Conservation (phyloP, 1,139 yeast species). For the Yamadazyma buinensis region DNA sequence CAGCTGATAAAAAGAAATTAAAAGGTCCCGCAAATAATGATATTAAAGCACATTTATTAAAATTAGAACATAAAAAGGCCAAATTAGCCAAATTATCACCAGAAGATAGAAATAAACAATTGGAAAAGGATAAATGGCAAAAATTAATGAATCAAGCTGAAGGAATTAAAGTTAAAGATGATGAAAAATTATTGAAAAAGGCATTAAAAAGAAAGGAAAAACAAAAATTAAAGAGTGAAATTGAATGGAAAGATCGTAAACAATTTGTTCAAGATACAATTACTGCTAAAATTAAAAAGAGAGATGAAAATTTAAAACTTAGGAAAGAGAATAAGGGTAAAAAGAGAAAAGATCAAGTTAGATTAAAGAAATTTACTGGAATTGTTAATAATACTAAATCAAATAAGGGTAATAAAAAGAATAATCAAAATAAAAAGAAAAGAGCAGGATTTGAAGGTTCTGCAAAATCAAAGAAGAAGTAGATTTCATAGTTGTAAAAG, state of each 20-base stretch:
- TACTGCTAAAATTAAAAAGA: slow-evolving; percentile 71
- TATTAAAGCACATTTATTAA: slow-evolving; percentile 73
- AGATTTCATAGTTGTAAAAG: slow-evolving; percentile 3
- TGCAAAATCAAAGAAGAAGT: slow-evolving; percentile 36
- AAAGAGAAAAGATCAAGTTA: slow-evolving; percentile 62
- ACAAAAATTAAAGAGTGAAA: slow-evolving; percentile 73
- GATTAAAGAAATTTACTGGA: slow-evolving; percentile 67
- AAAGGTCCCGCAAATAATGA: slow-evolving; percentile 89
- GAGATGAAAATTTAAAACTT: slow-evolving; percentile 84
- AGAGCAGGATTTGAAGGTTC: slow-evolving; percentile 60
- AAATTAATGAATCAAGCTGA: slow-evolving; percentile 82
- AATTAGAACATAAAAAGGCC: slow-evolving; percentile 69
- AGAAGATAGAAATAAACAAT: slow-evolving; percentile 56
- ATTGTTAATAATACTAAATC: slow-evolving; percentile 33
- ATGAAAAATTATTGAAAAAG: slow-evolving; percentile 81
- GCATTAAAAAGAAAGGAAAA: slow-evolving; percentile 82
- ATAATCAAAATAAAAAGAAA: slow-evolving; percentile 34
- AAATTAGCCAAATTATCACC: slow-evolving; percentile 58
- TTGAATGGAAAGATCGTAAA: slow-evolving; percentile 85
- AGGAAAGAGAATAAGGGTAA: slow-evolving; percentile 79
- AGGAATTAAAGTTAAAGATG: slow-evolving; percentile 84
- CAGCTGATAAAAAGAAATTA: slow-evolving; percentile 49
- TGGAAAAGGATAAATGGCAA: slow-evolving; percentile 82
- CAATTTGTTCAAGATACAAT: slow-evolving; percentile 73
- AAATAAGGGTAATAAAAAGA: slow-evolving; percentile 16